These are phyloP conservation scores for Didymella keratinophila DNA, from an alignment of 2,329 filamentous ascomycete genomes.

Conservation along the genomic window DNA sequence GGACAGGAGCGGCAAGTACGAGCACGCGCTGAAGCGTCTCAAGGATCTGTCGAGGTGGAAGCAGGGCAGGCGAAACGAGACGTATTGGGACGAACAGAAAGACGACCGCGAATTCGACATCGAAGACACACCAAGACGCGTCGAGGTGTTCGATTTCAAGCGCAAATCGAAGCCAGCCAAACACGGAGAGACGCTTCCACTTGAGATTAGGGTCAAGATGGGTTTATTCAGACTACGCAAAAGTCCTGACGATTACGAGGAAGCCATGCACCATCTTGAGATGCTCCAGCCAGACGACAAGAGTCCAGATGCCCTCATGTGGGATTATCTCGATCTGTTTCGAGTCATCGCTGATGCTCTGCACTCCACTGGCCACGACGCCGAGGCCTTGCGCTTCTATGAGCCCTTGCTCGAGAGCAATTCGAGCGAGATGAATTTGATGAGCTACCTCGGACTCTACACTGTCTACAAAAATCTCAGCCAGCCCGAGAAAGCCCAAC, in stretches of 20 bases:
- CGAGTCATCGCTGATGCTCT: conserved; percentile 72
- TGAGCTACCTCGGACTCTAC: conserved; percentile 50
- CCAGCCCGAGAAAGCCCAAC: conserved; percentile 73
- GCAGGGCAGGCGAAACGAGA: conserved; percentile 75
- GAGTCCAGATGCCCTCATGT: conserved; percentile 60
- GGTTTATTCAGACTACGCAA: conserved; percentile 82
- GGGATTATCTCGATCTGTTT: conserved; percentile 80
- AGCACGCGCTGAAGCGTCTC: conserved; percentile 72
- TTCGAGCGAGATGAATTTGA: conserved; percentile 37
- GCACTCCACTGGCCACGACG: conserved; percentile 58
- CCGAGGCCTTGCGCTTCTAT: conserved; percentile 67
- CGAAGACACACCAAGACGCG: conserved; percentile 71
- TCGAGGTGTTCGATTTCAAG: conserved; percentile 67
- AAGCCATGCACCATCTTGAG: conserved; percentile 69
- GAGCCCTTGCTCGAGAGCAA: conserved; percentile 53
- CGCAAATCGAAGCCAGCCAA: conserved; percentile 62
- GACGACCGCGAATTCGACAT: conserved; percentile 93
- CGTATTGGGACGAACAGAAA: conserved; percentile 75
- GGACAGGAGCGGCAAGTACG: conserved; percentile 68
- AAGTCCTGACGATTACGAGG: conserved; percentile 66
- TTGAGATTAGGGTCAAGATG: conserved; percentile 84
- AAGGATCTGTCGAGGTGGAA: conserved; percentile 83
- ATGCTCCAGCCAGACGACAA: conserved; percentile 72
- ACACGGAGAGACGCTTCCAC: conserved; percentile 78
- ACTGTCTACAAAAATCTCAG: conserved; percentile 72